Evolutionary conservation across 106 monocot genomes (phyloP).

Genomic region (Phalaenopsis equestris): DNA sequence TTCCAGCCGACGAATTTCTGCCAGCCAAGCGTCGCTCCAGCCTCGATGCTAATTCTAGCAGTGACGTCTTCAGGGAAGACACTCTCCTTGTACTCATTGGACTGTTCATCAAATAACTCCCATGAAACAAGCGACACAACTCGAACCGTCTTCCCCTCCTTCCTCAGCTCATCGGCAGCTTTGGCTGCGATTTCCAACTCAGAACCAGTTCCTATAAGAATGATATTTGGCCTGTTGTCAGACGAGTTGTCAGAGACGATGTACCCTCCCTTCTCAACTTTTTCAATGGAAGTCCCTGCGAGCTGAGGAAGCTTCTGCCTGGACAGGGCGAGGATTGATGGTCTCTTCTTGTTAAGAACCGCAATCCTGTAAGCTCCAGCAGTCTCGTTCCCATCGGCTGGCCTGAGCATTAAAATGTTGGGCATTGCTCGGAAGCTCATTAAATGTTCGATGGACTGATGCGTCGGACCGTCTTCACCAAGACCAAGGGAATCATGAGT

Average conservation of each 20-base stretch:
- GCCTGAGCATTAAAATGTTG: slow-evolving; percentile 70
- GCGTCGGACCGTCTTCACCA: slow-evolving; percentile 89
- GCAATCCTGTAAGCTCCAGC: slow-evolving; percentile 77
- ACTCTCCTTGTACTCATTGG: slow-evolving; percentile 66
- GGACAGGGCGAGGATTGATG: slow-evolving; percentile 72
- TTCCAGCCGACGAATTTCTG: slow-evolving; percentile 50
- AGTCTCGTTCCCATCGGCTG: slow-evolving; percentile 80
- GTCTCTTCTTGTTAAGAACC: slow-evolving; percentile 54
- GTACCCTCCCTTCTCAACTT: slow-evolving; percentile 78
- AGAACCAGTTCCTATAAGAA: slow-evolving; percentile 65
- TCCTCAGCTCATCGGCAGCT: slow-evolving; percentile 72
- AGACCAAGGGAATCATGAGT: slow-evolving; percentile 90
- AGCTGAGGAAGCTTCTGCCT: slow-evolving; percentile 82
- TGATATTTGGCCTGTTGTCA: slow-evolving; percentile 60
- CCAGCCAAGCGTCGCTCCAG: slow-evolving; percentile 80
- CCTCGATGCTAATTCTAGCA: slow-evolving; percentile 71
- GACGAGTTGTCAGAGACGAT: slow-evolving; percentile 66
- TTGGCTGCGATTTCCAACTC: slow-evolving; percentile 79
- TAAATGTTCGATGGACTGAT: slow-evolving; percentile 85
- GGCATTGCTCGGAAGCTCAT: slow-evolving; percentile 85
- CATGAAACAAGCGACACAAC: slow-evolving; percentile 78
- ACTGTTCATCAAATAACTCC: slow-evolving; percentile 83
- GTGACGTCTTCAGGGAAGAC: slow-evolving; percentile 55
- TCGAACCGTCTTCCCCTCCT: slow-evolving; percentile 64
- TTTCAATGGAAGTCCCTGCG: slow-evolving; percentile 59